Evolutionary conservation across 2,329 filamentous ascomycete species (phyloP).

Genomic region (Cercospora beticola): DNA sequence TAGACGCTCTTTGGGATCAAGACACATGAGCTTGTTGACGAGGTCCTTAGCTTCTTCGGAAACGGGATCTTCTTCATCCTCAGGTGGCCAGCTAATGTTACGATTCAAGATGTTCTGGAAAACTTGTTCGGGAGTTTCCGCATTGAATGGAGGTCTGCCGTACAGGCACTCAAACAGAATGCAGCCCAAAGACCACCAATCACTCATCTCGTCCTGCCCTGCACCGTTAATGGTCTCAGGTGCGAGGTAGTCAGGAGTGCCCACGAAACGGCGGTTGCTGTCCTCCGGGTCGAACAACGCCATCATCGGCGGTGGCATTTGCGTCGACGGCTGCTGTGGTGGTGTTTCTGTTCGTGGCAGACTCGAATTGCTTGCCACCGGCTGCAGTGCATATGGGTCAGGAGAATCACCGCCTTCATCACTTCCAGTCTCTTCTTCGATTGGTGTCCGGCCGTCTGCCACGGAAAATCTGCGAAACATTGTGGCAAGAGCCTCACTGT

Average conservation of each 20-base stretch:
- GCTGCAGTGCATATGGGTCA: constrained; percentile 68
- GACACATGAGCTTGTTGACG: constrained; percentile 86
- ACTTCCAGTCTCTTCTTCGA: constrained; percentile 73
- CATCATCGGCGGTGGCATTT: constrained; percentile 88
- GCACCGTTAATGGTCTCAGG: constrained; percentile 95
- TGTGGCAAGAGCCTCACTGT: constrained; percentile 76
- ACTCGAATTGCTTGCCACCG: constrained; percentile 53
- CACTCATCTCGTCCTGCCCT: constrained; percentile 94
- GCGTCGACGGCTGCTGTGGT: constrained; percentile 61
- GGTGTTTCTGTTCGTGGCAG: constrained; percentile 47
- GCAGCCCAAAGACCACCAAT: constrained; percentile 99
- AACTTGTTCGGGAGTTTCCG: constrained; percentile 82
- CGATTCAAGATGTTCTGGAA: constrained; percentile 94
- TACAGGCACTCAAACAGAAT: constrained; percentile 96
- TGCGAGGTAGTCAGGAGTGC: constrained; percentile 93
- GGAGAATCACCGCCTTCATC: constrained; percentile 70
- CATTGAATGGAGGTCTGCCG: constrained; percentile 91
- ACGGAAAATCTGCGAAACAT: constrained; percentile 73
- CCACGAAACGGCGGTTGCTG: constrained; percentile 87
- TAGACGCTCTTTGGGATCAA: constrained; percentile 76
- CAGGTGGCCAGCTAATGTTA: constrained; percentile 88
- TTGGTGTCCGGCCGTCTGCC: constrained; percentile 59
- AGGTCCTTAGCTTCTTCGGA: constrained; percentile 89
- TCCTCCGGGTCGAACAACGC: constrained; percentile 94
- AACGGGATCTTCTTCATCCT: constrained; percentile 68